phyloP scores from a whole-genome alignment of 192 early-diverging fungal species.

The Linnemannia zychae region DNA sequence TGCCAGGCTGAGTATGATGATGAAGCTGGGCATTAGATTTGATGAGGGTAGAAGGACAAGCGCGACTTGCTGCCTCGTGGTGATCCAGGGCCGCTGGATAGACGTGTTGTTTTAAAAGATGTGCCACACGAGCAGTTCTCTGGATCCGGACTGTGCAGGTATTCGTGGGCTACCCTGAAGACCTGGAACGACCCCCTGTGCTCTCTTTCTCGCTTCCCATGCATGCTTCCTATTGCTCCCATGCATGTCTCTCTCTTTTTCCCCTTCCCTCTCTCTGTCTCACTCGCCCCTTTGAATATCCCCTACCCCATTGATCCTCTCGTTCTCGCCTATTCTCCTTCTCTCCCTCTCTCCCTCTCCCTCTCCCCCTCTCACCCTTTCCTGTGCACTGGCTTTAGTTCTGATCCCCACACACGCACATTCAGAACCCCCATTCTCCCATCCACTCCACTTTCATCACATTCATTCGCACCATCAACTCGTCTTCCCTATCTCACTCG shows the following conservation, averaged over 20 bases:
- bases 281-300: background rate
- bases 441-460: background rate
- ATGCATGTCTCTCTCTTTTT: background rate
- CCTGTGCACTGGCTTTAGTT: background rate
- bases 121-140: no score
- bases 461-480: background rate
- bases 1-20: no score
- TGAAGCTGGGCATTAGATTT: no score
- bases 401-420: background rate
- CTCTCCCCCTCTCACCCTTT: background rate
- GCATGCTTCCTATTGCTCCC: no score
- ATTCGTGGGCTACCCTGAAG: no score
- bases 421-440: background rate
- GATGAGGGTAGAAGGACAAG: no score
- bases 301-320: background rate
- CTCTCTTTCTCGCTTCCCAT: no score
- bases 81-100: no score
- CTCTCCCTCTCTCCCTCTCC: background rate
- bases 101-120: no score
- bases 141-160: no score
- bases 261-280: background rate
- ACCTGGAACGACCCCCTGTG: no score
- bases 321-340: background rate
- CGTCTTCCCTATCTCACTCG: background rate
- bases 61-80: no score